These are phyloP conservation scores for Colletotrichum spinosum DNA, from an alignment of 2,329 filamentous ascomycete genomes.

Conservation along the genomic window DNA sequence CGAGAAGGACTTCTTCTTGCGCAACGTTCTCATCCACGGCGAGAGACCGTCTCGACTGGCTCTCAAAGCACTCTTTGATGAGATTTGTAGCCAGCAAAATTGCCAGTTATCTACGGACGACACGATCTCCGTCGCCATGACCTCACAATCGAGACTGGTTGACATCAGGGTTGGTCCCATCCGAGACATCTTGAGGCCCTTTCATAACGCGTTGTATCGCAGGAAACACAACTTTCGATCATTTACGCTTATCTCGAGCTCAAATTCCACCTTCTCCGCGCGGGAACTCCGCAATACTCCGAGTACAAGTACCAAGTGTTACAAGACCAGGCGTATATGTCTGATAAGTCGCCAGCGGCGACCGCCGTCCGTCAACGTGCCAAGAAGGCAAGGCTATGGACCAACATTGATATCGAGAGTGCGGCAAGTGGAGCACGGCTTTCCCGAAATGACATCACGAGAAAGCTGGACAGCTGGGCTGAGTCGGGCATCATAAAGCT, in stretches of 20 bases:
- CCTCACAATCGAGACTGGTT: conserved; percentile 58
- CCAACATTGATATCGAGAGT: conserved; percentile 61
- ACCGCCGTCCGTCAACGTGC: conserved; percentile 56
- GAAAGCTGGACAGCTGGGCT: conserved; percentile 66
- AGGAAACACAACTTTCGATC: conserved; percentile 45
- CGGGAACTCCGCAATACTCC: conserved; percentile 67
- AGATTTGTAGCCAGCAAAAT: conserved; percentile 59
- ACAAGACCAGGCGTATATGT: conserved; percentile 49
- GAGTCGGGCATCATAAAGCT: conserved; percentile 62
- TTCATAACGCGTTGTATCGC: neutral
- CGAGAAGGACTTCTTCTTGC: conserved; percentile 66
- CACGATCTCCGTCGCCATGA: conserved; percentile 59
- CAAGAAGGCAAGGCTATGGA: conserved; percentile 54
- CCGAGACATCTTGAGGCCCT: no score
- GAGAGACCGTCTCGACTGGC: conserved; percentile 67
- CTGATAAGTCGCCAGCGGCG: conserved; percentile 55
- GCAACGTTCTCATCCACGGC: conserved; percentile 69
- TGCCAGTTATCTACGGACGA: conserved; percentile 49
- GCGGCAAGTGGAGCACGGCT: conserved; percentile 48
- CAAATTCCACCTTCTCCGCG: conserved; percentile 66
- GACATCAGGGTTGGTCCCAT: conserved; percentile 61
- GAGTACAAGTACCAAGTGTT: conserved; percentile 58
- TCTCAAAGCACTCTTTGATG: conserved; percentile 58
- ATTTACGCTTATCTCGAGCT: conserved; percentile 72
- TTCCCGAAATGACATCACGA: conserved; percentile 60